Evolutionary conservation across 345 rosid species (phyloP).

Genomic region (Noccaea caerulescens): DNA sequence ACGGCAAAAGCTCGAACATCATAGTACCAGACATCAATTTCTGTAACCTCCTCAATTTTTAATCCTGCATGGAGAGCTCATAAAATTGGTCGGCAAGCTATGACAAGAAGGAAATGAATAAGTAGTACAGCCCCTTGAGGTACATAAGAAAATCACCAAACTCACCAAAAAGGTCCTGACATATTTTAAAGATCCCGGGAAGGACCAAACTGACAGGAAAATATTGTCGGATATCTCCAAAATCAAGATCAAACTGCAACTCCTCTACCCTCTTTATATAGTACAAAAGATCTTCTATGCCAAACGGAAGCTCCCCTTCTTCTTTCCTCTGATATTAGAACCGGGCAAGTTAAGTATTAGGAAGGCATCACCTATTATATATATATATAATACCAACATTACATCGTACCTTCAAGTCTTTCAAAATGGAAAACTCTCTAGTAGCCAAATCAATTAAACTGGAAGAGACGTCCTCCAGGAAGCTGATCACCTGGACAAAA

Average conservation of each 20-base stretch:
- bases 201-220: constrained; percentile 87
- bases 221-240: constrained; percentile 74
- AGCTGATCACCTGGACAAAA: constrained; percentile 72
- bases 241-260: constrained; percentile 79
- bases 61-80: constrained; percentile 57
- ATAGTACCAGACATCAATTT: constrained; percentile 75
- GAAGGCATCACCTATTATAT: constrained; percentile 16
- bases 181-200: constrained; percentile 83
- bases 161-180: constrained; percentile 92
- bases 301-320: constrained; percentile 86
- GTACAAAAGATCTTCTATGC: constrained; percentile 80
- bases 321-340: constrained; percentile 68
- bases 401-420: constrained; percentile 76
- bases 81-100: constrained; percentile 22
- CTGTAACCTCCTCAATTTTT: constrained; percentile 73
- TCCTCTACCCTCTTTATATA: constrained; percentile 80
- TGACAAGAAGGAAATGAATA: not conserved
- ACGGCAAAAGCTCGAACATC: constrained; percentile 75
- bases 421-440: constrained; percentile 70
- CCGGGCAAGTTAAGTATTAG: constrained; percentile 33
- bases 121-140: not conserved
- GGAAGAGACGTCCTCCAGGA: constrained; percentile 87
- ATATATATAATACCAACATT: constrained; percentile 20
- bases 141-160: constrained; percentile 13
- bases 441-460: constrained; percentile 72